phyloP scores from a whole-genome alignment of 2,329 filamentous ascomycete genomes.

The Fusarium sp. region DNA sequence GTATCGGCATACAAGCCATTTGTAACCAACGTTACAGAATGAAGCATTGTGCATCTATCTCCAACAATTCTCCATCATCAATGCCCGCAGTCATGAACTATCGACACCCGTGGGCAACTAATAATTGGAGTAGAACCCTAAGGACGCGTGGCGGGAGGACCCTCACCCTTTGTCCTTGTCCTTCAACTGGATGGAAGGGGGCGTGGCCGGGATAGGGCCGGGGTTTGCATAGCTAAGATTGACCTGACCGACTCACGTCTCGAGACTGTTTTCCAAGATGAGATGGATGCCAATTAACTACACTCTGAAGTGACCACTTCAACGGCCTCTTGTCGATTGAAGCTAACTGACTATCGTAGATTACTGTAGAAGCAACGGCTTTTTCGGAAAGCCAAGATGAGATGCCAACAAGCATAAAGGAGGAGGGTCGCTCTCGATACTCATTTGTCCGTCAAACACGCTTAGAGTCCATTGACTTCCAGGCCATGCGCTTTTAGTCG shows the following conservation, averaged over 20 bases:
- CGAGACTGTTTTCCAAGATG: constrained; percentile 6
- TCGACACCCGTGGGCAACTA: constrained; percentile 8
- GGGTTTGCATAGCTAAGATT: constrained; percentile 18
- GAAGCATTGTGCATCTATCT: constrained; percentile 17
- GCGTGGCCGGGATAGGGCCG: constrained; percentile 11
- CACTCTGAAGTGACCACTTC: background rate
- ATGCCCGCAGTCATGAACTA: constrained; percentile 8
- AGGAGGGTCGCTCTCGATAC: constrained; percentile 24
- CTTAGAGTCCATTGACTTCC: constrained; percentile 17
- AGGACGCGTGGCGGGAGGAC: constrained; percentile 43
- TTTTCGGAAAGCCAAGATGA: constrained; percentile 23
- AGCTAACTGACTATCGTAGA: background rate
- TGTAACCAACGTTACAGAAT: constrained; percentile 24
- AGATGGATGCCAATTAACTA: background rate
- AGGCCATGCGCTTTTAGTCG: constrained; percentile 3
- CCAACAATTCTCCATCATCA: constrained; percentile 19
- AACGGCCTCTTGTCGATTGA: background rate
- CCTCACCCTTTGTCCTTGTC: constrained; percentile 18
- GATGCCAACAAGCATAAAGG: constrained; percentile 22
- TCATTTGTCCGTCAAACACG: constrained; percentile 33
- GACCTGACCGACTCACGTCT: constrained; percentile 11
- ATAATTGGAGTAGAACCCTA: constrained; percentile 26
- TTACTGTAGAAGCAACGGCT: background rate
- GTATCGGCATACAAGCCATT: constrained; percentile 10
- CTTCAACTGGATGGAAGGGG: constrained; percentile 17